A percentile compares a stretch with the other conserved stretches of the same genome.
phyloP scores from a whole-genome alignment of 176 grass and related monocot species.

The Juncus effusus region DNA sequence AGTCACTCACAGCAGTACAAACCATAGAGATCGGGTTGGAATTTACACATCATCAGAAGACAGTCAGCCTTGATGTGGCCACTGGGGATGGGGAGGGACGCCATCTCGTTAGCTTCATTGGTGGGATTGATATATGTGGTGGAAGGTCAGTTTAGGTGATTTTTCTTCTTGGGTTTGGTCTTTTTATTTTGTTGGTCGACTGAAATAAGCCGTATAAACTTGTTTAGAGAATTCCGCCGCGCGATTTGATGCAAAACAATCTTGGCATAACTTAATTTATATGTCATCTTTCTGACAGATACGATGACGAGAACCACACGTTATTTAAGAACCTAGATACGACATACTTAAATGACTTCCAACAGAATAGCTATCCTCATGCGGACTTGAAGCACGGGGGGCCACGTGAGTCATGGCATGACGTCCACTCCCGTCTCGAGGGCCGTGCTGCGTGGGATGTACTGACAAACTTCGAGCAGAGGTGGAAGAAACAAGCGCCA shows the following conservation, averaged over 20 bases:
- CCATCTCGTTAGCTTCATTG: slow-evolving; percentile 68
- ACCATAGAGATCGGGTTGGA: slow-evolving; percentile 39
- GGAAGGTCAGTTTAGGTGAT: slow-evolving; percentile 34
- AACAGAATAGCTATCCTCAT: slow-evolving; percentile 61
- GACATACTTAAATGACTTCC: slow-evolving; percentile 57
- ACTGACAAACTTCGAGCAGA: slow-evolving; percentile 73
- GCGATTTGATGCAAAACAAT: too few species aligned
- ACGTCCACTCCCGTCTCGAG: slow-evolving; percentile 70
- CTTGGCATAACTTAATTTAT: neutral
- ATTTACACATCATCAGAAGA: slow-evolving; percentile 98
- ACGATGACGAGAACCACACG: slow-evolving; percentile 82
- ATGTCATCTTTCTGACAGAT: slow-evolving; percentile 30
- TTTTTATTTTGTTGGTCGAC: too few species aligned
- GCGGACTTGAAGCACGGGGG: slow-evolving; percentile 49
- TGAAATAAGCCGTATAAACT: too few species aligned
- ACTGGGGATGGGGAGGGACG: slow-evolving; percentile 8
- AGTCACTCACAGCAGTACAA: slow-evolving; percentile 57
- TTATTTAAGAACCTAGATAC: slow-evolving; percentile 64
- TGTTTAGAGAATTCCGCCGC: too few species aligned
- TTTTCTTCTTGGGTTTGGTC: too few species aligned
- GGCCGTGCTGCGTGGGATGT: slow-evolving; percentile 79
- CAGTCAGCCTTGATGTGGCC: slow-evolving; percentile 51
- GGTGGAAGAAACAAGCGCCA: slow-evolving; percentile 81
- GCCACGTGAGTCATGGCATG: slow-evolving; percentile 86
- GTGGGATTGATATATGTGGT: slow-evolving; percentile 52